phyloP scores from a whole-genome alignment of 164 flowering plant species.

The Kalanchoe fedtschenkoi region DNA sequence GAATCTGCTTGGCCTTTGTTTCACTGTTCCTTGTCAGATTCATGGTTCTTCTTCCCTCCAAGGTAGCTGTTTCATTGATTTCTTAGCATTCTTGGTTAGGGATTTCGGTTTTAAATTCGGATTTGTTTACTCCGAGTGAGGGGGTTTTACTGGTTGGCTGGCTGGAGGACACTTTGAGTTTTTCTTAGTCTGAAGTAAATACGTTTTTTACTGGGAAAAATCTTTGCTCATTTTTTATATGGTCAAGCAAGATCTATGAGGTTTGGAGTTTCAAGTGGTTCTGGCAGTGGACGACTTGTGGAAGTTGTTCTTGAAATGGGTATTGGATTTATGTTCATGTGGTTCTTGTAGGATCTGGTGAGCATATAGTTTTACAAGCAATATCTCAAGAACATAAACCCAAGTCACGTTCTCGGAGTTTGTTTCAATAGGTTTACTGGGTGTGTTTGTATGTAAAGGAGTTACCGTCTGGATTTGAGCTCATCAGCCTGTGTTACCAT shows the following conservation, averaged over 20 bases:
- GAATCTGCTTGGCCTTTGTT: background rate
- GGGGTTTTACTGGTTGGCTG: background rate
- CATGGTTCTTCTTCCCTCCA: background rate
- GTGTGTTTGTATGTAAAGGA: background rate
- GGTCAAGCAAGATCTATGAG: conserved; percentile 1
- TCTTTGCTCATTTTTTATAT: background rate
- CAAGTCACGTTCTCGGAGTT: background rate
- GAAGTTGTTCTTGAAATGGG: background rate
- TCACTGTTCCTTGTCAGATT: background rate
- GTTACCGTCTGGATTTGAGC: background rate
- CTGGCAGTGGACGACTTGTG: background rate
- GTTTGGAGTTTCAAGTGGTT: background rate
- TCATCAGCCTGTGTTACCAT: background rate
- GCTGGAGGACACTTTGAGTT: background rate
- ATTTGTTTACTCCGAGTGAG: background rate
- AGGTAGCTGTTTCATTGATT: background rate
- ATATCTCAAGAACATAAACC: background rate
- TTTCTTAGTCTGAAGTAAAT: too few relatives aligned
- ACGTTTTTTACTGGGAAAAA: background rate
- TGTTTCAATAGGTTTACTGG: background rate
- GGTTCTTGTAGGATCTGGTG: background rate
- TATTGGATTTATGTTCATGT: background rate
- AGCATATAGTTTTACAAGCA: background rate
- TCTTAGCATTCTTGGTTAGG: background rate
- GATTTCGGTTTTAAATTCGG: background rate